Conservation (phyloP, 2,329 filamentous ascomycete genomes). For the Curvularia sp. region DNA sequence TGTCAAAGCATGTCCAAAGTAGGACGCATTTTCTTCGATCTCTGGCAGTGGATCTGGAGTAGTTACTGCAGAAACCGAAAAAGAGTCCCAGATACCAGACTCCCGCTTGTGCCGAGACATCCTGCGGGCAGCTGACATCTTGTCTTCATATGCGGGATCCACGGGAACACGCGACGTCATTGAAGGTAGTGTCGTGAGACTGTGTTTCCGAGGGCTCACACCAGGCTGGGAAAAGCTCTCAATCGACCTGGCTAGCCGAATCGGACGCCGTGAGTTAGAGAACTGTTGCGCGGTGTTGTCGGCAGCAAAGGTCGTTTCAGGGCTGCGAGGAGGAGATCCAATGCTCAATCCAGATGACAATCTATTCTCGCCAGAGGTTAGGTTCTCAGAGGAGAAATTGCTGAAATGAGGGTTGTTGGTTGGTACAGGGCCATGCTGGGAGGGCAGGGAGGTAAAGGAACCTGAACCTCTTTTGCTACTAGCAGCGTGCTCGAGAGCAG, state of each 20-base stretch:
- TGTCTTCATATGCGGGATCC: slow-evolving; percentile 17
- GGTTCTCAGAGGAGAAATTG: slow-evolving; percentile 39
- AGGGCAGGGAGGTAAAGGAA: slow-evolving; percentile 62
- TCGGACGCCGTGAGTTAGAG: slow-evolving; percentile 21
- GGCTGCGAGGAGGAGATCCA: slow-evolving; percentile 36
- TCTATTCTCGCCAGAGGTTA: slow-evolving; percentile 23
- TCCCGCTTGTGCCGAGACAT: slow-evolving; percentile 34
- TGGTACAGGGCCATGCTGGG: slow-evolving; percentile 52
- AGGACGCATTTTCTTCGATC: slow-evolving; percentile 40
- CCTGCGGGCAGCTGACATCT: slow-evolving; percentile 2
- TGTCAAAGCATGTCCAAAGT: slow-evolving; percentile 51
- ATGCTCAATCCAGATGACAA: slow-evolving; percentile 27
- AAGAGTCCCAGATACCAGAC: slow-evolving; percentile 45
- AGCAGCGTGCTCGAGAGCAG: slow-evolving; percentile 59
- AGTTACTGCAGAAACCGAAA: slow-evolving; percentile 29
- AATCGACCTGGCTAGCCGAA: slow-evolving; percentile 47
- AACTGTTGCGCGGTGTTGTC: slow-evolving; percentile 17
- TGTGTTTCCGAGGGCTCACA: slow-evolving; percentile 50
- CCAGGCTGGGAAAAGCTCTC: slow-evolving; percentile 65
- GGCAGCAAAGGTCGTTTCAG: slow-evolving; percentile 20
- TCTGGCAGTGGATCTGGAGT: slow-evolving; percentile 30
- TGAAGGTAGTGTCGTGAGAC: slow-evolving; percentile 50
- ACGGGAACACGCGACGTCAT: slow-evolving; percentile 45
- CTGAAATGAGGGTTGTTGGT: slow-evolving; percentile 51
- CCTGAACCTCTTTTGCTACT: slow-evolving; percentile 47